phyloP scores from a whole-genome alignment of 306 rosid genomes.

The Hylodesmum podocarpum region DNA sequence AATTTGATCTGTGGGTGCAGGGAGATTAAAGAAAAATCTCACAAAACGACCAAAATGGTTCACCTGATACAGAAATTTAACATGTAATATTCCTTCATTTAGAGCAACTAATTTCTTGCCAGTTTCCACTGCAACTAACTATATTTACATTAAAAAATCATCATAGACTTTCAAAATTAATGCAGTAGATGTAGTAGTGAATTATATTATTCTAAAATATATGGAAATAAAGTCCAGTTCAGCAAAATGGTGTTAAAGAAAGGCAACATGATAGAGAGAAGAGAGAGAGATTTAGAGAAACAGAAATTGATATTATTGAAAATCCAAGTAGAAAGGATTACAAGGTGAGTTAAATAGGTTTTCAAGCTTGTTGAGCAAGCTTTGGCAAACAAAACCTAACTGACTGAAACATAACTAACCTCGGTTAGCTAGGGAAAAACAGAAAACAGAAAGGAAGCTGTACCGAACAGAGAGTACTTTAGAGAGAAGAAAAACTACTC shows the following conservation, averaged over 20 bases:
- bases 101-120: constrained; percentile 14
- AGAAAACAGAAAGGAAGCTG: too few relatives aligned
- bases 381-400: too few relatives aligned
- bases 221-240: background rate
- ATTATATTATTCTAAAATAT: background rate
- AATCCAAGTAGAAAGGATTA: too few relatives aligned
- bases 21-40: constrained; percentile 89
- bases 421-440: too few relatives aligned
- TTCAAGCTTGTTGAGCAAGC: too few relatives aligned
- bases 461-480: too few relatives aligned
- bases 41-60: constrained; percentile 96
- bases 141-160: background rate
- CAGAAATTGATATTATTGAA: too few relatives aligned
- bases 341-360: too few relatives aligned
- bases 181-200: background rate
- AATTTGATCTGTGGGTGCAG: constrained; percentile 75
- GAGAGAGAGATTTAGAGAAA: too few relatives aligned
- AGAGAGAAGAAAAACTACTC: too few relatives aligned
- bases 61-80: constrained; percentile 50
- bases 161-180: constrained; percentile 4
- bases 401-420: too few relatives aligned
- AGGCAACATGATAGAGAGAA: too few relatives aligned
- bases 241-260: background rate
- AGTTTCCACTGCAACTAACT: constrained; percentile 12
- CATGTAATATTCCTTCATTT: constrained; percentile 1